Conservation (phyloP, 176 grass and related monocot species). For the Coix lacrymajobi region DNA sequence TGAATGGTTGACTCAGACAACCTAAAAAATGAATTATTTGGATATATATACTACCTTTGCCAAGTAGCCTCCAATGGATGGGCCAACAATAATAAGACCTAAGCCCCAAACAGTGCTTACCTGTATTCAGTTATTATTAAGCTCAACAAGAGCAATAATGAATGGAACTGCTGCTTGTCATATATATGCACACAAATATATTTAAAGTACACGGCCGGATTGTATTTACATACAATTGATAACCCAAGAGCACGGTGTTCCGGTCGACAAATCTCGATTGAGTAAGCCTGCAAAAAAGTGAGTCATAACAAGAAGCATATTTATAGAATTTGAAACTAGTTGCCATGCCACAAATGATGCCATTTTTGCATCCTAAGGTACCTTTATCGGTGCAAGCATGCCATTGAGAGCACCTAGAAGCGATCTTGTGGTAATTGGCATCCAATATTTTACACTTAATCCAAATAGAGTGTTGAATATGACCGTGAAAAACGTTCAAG, state of each 20-base stretch:
- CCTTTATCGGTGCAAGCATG: constrained; percentile 53
- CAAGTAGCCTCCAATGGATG: constrained; percentile 80
- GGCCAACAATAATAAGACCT: constrained; percentile 74
- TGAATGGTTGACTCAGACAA: background rate
- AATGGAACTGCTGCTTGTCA: background rate
- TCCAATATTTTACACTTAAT: constrained; percentile 62
- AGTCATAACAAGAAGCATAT: background rate
- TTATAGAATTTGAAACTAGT: background rate
- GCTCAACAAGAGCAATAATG: background rate
- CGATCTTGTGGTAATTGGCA: constrained; percentile 60
- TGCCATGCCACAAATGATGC: background rate
- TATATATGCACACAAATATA: too few species aligned
- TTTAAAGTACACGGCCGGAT: background rate
- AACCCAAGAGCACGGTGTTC: constrained; percentile 71
- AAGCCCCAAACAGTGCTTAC: constrained; percentile 62
- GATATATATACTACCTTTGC: constrained; percentile 17
- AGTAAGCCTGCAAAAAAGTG: constrained; percentile 49
- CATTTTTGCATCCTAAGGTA: background rate
- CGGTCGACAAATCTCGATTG: constrained; percentile 58
- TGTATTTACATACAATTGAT: constrained; percentile 50
- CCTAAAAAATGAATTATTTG: background rate
- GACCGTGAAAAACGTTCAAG: constrained; percentile 16
- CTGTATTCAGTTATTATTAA: constrained; percentile 17
- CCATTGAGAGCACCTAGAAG: constrained; percentile 63
- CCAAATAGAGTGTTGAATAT: constrained; percentile 75